Percentiles rank a stretch among this genome's conserved stretches.
These are phyloP conservation scores for Noccaea caerulescens DNA, from an alignment of 345 rosid species.

Conservation along the genomic window DNA sequence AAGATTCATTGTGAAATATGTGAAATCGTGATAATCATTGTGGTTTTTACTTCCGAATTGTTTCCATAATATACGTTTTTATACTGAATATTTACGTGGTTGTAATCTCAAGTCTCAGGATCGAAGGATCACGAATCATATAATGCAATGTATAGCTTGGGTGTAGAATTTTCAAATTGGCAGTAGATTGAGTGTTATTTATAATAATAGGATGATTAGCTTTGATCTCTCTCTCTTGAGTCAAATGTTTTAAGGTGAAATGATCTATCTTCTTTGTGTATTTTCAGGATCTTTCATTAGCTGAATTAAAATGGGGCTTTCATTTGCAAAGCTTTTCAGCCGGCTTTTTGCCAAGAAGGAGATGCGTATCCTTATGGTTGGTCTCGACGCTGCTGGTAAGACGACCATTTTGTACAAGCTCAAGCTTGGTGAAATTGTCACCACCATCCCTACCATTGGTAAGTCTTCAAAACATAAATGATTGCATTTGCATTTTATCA, in stretches of 20 bases:
- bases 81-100: neutral
- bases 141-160: neutral
- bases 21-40: constrained; percentile 16
- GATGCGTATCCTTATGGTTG: constrained; percentile 80
- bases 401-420: constrained; percentile 73
- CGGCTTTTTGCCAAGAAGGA: constrained; percentile 73
- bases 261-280: neutral
- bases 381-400: constrained; percentile 83
- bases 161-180: constrained; percentile 1
- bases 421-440: constrained; percentile 67
- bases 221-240: neutral
- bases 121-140: neutral
- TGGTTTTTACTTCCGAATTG: neutral
- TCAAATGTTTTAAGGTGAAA: neutral
- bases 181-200: neutral
- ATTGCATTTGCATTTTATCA: neutral
- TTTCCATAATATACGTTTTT: neutral
- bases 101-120: neutral
- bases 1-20: constrained; percentile 1
- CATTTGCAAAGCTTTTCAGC: constrained; percentile 73
- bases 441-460: constrained; percentile 71
- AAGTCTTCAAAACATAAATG: constrained; percentile 12
- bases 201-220: neutral
- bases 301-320: constrained; percentile 59
- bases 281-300: constrained; percentile 40